These are phyloP conservation scores for Margaritispora aquatica DNA, from an alignment of 495 filamentous ascomycete genomes.

Conservation along the genomic window DNA sequence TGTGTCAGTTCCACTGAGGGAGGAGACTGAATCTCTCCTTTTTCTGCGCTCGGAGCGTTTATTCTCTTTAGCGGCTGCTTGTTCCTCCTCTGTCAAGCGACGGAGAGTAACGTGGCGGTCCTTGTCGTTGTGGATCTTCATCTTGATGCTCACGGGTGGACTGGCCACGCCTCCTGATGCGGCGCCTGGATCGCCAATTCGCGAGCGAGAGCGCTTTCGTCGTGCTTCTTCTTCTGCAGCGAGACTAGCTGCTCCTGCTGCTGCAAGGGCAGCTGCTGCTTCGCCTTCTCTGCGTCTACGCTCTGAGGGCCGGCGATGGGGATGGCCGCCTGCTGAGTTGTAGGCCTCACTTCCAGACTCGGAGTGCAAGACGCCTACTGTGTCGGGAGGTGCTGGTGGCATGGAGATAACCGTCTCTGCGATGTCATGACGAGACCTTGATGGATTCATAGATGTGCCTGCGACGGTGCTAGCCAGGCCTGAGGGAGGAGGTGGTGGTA, in stretches of 20 bases:
- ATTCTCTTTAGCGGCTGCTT: conserved; percentile 38
- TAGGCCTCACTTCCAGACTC: conserved; percentile 50
- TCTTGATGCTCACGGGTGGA: conserved; percentile 69
- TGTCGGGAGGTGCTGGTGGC: conserved; percentile 46
- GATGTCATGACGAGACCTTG: conserved; percentile 27
- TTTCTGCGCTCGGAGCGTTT: conserved; percentile 18
- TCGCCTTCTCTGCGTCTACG: conserved; percentile 36
- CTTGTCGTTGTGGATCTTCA: conserved; percentile 69
- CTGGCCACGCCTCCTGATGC: conserved; percentile 39
- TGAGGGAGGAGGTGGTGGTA: conserved; percentile 43
- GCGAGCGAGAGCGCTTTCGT: conserved; percentile 14
- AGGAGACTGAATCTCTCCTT: conserved; percentile 40
- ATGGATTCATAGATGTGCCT: conserved; percentile 21
- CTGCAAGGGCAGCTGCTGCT: conserved; percentile 40
- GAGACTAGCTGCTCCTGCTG: conserved; percentile 35
- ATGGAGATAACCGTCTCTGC: conserved; percentile 31
- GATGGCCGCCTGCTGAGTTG: conserved; percentile 41
- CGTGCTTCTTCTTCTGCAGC: conserved; percentile 29
- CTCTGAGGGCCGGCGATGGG: conserved; percentile 37
- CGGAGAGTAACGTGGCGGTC: conserved; percentile 76
- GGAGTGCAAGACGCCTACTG: conserved; percentile 54
- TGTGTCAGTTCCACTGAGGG: conserved; percentile 36
- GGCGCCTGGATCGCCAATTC: conserved; percentile 30
- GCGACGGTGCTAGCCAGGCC: conserved; percentile 20
- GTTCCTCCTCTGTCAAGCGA: conserved; percentile 72